Conservation (phyloP, 129 eudicot genomes). For the Centella asiatica region DNA sequence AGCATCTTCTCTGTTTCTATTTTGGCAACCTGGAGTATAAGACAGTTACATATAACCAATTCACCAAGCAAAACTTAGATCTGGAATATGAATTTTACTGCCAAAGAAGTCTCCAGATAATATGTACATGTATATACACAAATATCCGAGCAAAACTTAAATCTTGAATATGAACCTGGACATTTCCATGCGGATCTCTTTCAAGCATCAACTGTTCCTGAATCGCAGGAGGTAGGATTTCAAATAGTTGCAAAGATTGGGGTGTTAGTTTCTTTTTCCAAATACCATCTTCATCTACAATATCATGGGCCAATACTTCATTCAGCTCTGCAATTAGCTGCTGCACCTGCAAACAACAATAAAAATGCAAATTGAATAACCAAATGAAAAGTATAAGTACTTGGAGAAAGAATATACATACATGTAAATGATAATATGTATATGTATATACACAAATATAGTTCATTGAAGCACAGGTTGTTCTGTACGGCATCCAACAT, state of each 20-base stretch:
- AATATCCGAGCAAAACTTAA: neutral
- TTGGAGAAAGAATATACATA: too few species aligned
- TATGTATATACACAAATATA: neutral
- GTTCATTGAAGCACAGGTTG: neutral
- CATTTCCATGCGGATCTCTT: conserved; percentile 99
- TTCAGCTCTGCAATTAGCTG: conserved; percentile 85
- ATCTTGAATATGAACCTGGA: conserved; percentile 57
- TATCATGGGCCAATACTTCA: conserved; percentile 89
- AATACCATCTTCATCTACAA: conserved; percentile 70
- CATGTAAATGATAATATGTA: neutral
- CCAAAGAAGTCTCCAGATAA: neutral
- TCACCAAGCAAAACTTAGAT: neutral
- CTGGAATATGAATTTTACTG: neutral
- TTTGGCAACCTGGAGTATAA: conserved; percentile 72
- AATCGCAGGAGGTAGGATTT: conserved; percentile 86
- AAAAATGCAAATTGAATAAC: neutral
- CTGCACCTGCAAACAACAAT: conserved; percentile 59
- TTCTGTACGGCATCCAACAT: neutral
- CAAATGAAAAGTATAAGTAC: too few species aligned
- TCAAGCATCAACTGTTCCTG: conserved; percentile 97
- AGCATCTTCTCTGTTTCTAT: conserved; percentile 99
- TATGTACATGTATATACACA: neutral
- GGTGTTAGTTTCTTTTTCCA: conserved; percentile 84
- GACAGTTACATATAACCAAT: conserved; percentile 4
- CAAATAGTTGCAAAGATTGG: conserved; percentile 71